Base-by-base conservation (phyloP, 1,284 basidiomycete genomes). In the Moesziomyces aphidis region DNA sequence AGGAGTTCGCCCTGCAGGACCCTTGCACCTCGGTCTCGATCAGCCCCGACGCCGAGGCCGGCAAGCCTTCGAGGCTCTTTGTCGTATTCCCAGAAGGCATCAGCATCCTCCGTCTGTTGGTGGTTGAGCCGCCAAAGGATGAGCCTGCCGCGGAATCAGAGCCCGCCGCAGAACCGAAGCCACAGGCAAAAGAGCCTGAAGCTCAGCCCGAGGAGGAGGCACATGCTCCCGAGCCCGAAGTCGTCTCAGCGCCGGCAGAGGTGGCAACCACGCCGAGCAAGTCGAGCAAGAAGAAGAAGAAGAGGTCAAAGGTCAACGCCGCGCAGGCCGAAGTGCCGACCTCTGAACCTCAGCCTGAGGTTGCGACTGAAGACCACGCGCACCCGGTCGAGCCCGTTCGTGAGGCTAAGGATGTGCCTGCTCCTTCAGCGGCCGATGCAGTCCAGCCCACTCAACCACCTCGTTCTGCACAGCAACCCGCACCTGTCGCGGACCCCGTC, bases 1-100 rank as follows among this genome's bases (percentile, higher is more conserved):
- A 57, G 34, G 66, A 69, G 43, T 69, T 31, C 43, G 61, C 66
- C 1, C n/a, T 69, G 31, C 47, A 52, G 39, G 66, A 69, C 17
- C 66, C 66, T 34, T 69, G 66, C 50, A 69, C 66, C 4, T 62
- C 66, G 3, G 19, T 56, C 17, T 55, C 55, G 5, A 55, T 69
- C 50, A 61, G 51, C 21, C 19, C 43, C 2, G 26, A 22, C 4
- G n/a, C 17, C 39, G 31, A 21, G n/a, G 45, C 34, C 8, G 47
- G 47, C 5, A 48, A 57, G 26, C 36, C 66, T 5, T 49, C 55
- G 6, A 61, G 56, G 43, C 49, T 69, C 4, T 63, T 69, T 23
- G 66, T 63, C 19, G 56, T 55, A 15, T 59, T 59, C 60, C 55
- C 66, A 4, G 66, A 63, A 22, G 60, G 66, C 23, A 51, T 69